phyloP scores from a whole-genome alignment of 352 stramenopile species.

The Phytophthora sp. region DNA sequence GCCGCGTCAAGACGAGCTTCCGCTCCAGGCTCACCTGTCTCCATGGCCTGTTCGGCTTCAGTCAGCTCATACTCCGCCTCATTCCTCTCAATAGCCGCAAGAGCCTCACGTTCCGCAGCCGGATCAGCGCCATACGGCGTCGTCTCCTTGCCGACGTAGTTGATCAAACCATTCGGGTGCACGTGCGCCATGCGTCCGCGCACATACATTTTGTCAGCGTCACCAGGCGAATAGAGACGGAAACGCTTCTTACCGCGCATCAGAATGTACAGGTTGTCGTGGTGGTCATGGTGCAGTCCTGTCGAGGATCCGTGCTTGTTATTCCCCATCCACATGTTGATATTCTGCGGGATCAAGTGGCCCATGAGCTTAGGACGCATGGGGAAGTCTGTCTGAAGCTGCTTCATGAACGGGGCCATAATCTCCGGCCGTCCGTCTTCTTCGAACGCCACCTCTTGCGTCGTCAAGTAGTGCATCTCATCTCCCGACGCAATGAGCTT shows the following conservation, averaged over 20 bases:
- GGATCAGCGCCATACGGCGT: slow-evolving; percentile 80
- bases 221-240: slow-evolving; percentile 91
- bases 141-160: slow-evolving; percentile 91
- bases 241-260: slow-evolving; percentile 95
- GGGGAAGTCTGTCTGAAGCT: slow-evolving; percentile 83
- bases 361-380: slow-evolving; percentile 85
- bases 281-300: slow-evolving; percentile 98
- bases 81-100: slow-evolving; percentile 69
- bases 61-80: slow-evolving; percentile 67
- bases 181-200: slow-evolving; percentile 83
- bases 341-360: slow-evolving; percentile 92
- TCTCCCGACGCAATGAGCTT: slow-evolving; percentile 69
- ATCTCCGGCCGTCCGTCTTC: slow-evolving; percentile 79
- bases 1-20: slow-evolving; percentile 55
- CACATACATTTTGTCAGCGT: slow-evolving; percentile 93
- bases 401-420: slow-evolving; percentile 85
- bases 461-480: slow-evolving; percentile 89
- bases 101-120: slow-evolving; percentile 54
- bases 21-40: slow-evolving; percentile 54
- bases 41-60: slow-evolving; percentile 59
- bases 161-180: slow-evolving; percentile 96
- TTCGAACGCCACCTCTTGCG: slow-evolving; percentile 87
- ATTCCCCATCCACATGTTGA: slow-evolving; percentile 98
- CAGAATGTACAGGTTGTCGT: slow-evolving; percentile 99
- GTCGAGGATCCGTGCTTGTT: slow-evolving; percentile 81